Evolutionary conservation across 108 stramenopile species (phyloP), one percentile per base, ranked within the genome.

Genomic region (Nitzschia putrida): DNA sequence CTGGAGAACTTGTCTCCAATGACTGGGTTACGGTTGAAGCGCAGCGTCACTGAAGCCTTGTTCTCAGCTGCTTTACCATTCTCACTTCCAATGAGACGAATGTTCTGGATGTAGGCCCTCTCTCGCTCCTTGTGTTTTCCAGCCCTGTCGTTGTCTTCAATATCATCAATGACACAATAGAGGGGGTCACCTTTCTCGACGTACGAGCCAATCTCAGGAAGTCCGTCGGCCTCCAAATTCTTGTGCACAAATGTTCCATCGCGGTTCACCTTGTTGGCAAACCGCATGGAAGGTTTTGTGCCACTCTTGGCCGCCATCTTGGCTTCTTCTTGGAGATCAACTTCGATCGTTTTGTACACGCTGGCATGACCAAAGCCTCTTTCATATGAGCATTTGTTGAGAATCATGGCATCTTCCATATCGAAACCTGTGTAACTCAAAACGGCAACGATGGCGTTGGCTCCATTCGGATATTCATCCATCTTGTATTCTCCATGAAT

Each of bases 361-460:
- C 82, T 79, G 7, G 94, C 98, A 72, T 96, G 93, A 21, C 87
- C 96, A 83, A 97, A 97, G 18, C 98, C 96, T 29, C 96, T 77
- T 61, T 97, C 96, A 57, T 85, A 96, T 26, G 96, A 86, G 21
- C 82, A 68, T 82, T 98, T 98, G 85, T 96, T 98, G 42, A 99
- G 83, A 72, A 99, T 98, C 93, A 98, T 96, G 26, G 97, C 95
- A 89, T 99, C 99, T 70, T 99, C 99, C 99, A 99, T 99, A 76
- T 99, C 99, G 77, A 93, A 98, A 11, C 99, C 99, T 20, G 99
- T 99, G 83, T 99, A 99, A 52, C 95, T 94, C 55, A 99, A 82
- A 37, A 99, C 99, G 26, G 99, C 80, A 44, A 99, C 98, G 8
- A 99, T 90, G 8, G 99, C 97, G 76, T 99, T 99, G 7, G 96